Evolutionary conservation across 495 filamentous ascomycete species (phyloP).

Genomic region (Staphylotrichum tortipilum): DNA sequence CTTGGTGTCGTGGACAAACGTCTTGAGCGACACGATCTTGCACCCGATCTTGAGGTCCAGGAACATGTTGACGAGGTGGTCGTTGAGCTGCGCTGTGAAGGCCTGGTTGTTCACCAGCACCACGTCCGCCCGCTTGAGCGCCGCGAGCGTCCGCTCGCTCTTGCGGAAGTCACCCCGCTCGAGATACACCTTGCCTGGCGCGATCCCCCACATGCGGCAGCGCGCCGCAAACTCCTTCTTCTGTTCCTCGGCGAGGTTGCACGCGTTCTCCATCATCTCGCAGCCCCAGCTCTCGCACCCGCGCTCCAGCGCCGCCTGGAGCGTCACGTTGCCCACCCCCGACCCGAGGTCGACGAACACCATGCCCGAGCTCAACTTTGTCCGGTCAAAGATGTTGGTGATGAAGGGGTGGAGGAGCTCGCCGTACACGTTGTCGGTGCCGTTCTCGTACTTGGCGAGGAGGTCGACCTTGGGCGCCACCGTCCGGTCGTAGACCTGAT

Average conservation of each 20-base stretch:
- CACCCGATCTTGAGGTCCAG: constrained; percentile 89
- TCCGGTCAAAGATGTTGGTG: constrained; percentile 68
- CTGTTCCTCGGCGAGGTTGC: constrained; percentile 76
- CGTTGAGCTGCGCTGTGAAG: constrained; percentile 79
- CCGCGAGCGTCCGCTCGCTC: constrained; percentile 57
- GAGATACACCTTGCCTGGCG: constrained; percentile 67
- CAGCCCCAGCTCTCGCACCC: constrained; percentile 95
- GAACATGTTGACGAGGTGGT: constrained; percentile 79
- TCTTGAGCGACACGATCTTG: constrained; percentile 58
- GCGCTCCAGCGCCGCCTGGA: constrained; percentile 88
- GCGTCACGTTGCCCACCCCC: constrained; percentile 88
- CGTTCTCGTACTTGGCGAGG: constrained; percentile 74
- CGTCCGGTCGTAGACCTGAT: constrained; percentile 82
- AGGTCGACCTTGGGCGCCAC: constrained; percentile 80
- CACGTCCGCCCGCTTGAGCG: constrained; percentile 78
- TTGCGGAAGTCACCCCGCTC: constrained; percentile 78
- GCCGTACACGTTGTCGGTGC: constrained; percentile 86
- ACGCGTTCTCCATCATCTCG: constrained; percentile 86
- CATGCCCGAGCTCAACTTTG: constrained; percentile 64
- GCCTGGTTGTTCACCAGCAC: constrained; percentile 96
- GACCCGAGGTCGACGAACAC: constrained; percentile 92
- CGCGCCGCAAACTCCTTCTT: constrained; percentile 76
- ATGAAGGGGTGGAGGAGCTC: constrained; percentile 82
- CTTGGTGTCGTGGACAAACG: constrained; percentile 39
- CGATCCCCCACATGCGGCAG: constrained; percentile 82